Base-by-base conservation (phyloP, 176 grass and related monocot genomes). In the Carex scoparia region DNA sequence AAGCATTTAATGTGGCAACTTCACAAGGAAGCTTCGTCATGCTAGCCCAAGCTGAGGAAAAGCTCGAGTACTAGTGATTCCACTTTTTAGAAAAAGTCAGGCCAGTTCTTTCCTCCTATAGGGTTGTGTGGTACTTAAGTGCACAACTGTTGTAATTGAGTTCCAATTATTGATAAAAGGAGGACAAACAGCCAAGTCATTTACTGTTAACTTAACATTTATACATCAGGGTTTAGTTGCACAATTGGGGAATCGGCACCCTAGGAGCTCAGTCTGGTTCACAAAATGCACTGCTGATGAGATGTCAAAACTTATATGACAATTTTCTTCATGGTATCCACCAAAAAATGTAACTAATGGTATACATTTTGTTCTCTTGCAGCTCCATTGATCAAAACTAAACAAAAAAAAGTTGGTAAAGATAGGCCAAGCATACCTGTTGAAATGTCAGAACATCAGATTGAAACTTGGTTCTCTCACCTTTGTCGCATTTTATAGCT, bases 381-480 rank as follows among this genome's bases (percentile, higher is more conserved):
- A 82, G 53, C 33, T 65, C 60, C 37, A 48, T 19, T 82, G 44
- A 18, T 67, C 5, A n/a, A 65, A 69, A 69, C 3, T 66, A 65
- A 56, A 69, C 14, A 5, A 32, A 58, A 79, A 16, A 12, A 33
- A 23, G 23, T 58, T 19, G 63, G 2, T 18, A 12, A 1, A 57
- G 54, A 51, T 5, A 58, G 56, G 79, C 1, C 51, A 58, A 28
- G 53, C 53, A 79, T 69, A 98, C 96, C 93, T 98, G 93, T 84
- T 98, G 96, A 67, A 98, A 98, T 14, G 96, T 89, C 3, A 98
- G 82, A 32, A 98, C 93, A 80, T 98, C 91, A 2, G 96, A 95
- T 3, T 90, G 89, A 86, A 95, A 98, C 51, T 91, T 86, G 60
- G 86, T 92, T 5, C 93, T 84, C 31, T 98, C 96, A 27, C 96